These are phyloP conservation scores for Castanospermum australe DNA, from an alignment of 306 rosid genomes.

Conservation along the genomic window DNA sequence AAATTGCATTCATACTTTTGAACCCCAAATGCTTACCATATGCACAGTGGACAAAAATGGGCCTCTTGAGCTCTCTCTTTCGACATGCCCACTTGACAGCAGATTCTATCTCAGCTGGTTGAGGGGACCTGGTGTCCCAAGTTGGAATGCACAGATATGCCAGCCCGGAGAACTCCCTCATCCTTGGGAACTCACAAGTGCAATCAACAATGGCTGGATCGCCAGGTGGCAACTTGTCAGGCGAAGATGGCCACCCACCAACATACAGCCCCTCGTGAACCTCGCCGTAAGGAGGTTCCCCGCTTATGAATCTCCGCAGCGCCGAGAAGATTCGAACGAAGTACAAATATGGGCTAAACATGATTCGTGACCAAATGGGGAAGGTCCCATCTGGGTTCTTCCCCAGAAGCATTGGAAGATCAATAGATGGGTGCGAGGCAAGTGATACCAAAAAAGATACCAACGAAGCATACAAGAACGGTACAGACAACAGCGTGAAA, in stretches of 20 bases:
- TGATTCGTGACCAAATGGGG: slow-evolving; percentile 54
- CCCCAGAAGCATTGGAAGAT: slow-evolving; percentile 78
- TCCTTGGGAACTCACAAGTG: slow-evolving; percentile 84
- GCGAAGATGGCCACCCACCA: slow-evolving; percentile 89
- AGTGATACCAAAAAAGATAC: slow-evolving; percentile 56
- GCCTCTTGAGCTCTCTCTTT: slow-evolving; percentile 63
- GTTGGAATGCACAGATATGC: slow-evolving; percentile 77
- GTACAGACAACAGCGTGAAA: slow-evolving; percentile 48
- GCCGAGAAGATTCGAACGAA: slow-evolving; percentile 69
- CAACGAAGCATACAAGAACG: slow-evolving; percentile 68
- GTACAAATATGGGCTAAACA: slow-evolving; percentile 77
- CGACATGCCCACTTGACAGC: slow-evolving; percentile 83
- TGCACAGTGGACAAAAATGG: slow-evolving; percentile 88
- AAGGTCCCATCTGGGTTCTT: slow-evolving; percentile 73
- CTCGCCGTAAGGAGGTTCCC: slow-evolving; percentile 59
- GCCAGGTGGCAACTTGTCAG: slow-evolving; percentile 72
- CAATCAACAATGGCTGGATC: slow-evolving; percentile 85
- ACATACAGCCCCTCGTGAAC: slow-evolving; percentile 72
- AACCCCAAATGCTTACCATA: slow-evolving; percentile 50
- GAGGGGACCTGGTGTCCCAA: slow-evolving; percentile 89
- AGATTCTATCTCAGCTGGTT: slow-evolving; percentile 58
- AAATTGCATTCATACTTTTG: not conserved
- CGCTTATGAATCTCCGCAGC: slow-evolving; percentile 53
- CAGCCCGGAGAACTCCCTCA: slow-evolving; percentile 38
- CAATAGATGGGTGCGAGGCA: slow-evolving; percentile 68